A percentile compares a stretch with the other conserved stretches of the same genome.
Evolutionary conservation across 2,329 filamentous ascomycete genomes (phyloP).

Genomic region (Pseudogymnoascus sp.): DNA sequence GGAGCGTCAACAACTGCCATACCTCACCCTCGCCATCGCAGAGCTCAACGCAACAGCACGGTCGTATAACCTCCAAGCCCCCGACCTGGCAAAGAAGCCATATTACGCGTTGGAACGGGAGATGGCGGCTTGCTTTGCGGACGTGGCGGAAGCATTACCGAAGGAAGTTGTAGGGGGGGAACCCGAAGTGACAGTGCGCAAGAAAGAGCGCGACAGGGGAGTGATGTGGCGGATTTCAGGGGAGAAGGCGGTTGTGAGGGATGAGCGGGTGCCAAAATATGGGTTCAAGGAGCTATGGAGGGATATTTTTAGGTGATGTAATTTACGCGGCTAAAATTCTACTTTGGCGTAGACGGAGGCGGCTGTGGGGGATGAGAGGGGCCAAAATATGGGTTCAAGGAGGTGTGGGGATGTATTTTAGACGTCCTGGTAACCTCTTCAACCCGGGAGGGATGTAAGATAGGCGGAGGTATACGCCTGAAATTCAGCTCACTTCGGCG

Average conservation of each 20-base stretch:
- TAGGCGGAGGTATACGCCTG: too few species aligned
- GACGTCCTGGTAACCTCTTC: too few species aligned
- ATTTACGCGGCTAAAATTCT: too few species aligned
- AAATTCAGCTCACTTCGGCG: too few species aligned
- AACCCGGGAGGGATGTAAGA: too few species aligned
- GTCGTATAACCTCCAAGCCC: conserved; percentile 92
- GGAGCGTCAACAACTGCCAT: conserved; percentile 62
- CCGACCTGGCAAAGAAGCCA: conserved; percentile 83
- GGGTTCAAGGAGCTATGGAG: conserved; percentile 85
- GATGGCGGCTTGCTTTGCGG: conserved; percentile 70
- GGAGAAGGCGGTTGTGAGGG: conserved; percentile 54
- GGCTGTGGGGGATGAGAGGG: too few species aligned
- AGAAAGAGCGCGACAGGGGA: conserved; percentile 37
- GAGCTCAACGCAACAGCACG: conserved; percentile 73
- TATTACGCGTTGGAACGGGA: conserved; percentile 82
- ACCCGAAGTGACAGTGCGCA: conserved; percentile 35
- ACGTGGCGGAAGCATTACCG: conserved; percentile 70
- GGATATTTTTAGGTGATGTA: conserved; percentile 52
- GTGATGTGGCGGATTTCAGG: conserved; percentile 54
- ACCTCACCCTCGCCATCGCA: conserved; percentile 65
- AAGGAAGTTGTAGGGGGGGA: conserved; percentile 59
- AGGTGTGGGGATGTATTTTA: too few species aligned
- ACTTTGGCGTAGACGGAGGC: too few species aligned
- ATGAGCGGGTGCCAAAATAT: conserved; percentile 67
- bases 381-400: too few species aligned